Conservation (phyloP, 306 rosid genomes). For the Gynostemma pentaphyllum region DNA sequence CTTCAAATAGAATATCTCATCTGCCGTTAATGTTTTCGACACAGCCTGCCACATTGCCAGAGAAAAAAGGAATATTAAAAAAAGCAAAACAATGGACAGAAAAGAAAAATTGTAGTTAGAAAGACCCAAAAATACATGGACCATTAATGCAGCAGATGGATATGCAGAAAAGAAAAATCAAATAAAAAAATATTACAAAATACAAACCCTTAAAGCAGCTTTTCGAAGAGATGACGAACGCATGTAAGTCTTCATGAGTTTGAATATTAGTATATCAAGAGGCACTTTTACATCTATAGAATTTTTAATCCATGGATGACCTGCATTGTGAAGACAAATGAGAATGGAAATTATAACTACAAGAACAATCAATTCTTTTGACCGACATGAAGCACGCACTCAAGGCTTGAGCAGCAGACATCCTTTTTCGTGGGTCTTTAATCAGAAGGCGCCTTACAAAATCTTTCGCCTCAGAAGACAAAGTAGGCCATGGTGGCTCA, state of each 20-base stretch:
- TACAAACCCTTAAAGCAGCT: constrained; percentile 84
- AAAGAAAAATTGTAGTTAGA: too few species aligned
- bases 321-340: constrained; percentile 29
- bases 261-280: constrained; percentile 67
- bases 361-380: not conserved
- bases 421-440: constrained; percentile 88
- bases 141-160: not conserved
- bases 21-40: constrained; percentile 62
- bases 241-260: constrained; percentile 83
- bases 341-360: constrained; percentile 20
- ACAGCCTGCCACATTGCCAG: constrained; percentile 51
- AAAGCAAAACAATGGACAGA: not conserved
- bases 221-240: constrained; percentile 78
- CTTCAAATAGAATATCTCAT: constrained; percentile 56
- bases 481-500: constrained; percentile 90
- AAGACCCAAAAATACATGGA: too few species aligned
- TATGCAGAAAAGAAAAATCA: not conserved
- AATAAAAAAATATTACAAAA: not conserved
- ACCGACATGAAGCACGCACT: constrained; percentile 32
- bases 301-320: constrained; percentile 86
- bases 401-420: constrained; percentile 89
- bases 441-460: constrained; percentile 71
- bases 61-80: constrained; percentile 3
- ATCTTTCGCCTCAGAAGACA: constrained; percentile 67
- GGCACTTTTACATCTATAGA: constrained; percentile 52